Evolutionary conservation across 2,329 filamentous ascomycete species (phyloP).

Genomic region (Diaporthe destruens): DNA sequence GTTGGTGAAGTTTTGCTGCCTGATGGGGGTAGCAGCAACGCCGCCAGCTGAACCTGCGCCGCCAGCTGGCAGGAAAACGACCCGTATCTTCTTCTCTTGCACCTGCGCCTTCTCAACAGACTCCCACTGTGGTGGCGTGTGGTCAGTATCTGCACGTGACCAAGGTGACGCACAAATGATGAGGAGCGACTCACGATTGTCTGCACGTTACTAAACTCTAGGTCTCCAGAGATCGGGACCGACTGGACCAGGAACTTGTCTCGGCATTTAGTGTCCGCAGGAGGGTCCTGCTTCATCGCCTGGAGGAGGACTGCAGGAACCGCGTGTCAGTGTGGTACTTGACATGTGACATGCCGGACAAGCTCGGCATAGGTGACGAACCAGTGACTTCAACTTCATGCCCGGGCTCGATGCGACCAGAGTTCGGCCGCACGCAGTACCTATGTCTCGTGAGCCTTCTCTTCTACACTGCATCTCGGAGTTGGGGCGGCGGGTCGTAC

Average conservation of each 20-base stretch:
- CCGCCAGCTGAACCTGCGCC: constrained; percentile 55
- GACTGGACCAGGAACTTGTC: constrained; percentile 99
- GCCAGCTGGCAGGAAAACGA: constrained; percentile 81
- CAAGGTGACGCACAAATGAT: neutral
- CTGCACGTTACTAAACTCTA: constrained; percentile 84
- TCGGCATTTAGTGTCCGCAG: constrained; percentile 87
- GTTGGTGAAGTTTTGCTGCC: constrained; percentile 45
- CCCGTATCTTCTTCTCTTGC: constrained; percentile 95
- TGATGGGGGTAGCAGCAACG: constrained; percentile 48
- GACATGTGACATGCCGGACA: constrained; percentile 17
- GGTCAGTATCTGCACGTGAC: constrained; percentile 43
- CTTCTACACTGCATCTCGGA: constrained; percentile 41
- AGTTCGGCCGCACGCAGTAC: constrained; percentile 98
- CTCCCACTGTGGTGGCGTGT: constrained; percentile 73
- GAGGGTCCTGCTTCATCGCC: constrained; percentile 96
- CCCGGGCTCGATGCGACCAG: constrained; percentile 92
- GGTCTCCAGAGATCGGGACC: constrained; percentile 83
- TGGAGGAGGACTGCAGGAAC: constrained; percentile 83
- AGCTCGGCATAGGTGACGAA: constrained; percentile 55
- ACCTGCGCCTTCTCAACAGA: constrained; percentile 82
- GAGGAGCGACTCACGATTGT: constrained; percentile 76
- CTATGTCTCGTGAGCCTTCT: constrained; percentile 60
- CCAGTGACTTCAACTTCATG: constrained; percentile 93
- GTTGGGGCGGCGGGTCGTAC: constrained; percentile 67
- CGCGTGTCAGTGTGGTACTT: constrained; percentile 30